A percentile compares a stretch with the other conserved stretches of the same genome.
Evolutionary conservation across 2,329 filamentous ascomycete genomes (phyloP).

Genomic region (Ciborinia camelliae): DNA sequence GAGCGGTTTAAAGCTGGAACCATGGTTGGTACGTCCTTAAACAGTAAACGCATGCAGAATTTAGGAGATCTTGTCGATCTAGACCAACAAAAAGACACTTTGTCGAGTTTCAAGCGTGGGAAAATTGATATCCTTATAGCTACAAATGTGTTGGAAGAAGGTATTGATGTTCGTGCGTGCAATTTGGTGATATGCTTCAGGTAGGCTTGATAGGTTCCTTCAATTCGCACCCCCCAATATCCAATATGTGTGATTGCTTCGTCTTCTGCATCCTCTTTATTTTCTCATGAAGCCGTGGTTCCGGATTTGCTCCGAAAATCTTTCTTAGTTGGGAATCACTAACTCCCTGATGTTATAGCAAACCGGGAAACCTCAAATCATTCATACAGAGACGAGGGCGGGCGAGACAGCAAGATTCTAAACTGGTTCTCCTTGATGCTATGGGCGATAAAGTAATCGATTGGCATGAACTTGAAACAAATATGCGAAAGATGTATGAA

Average conservation of each 20-base stretch:
- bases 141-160: constrained; percentile 61
- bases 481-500: constrained; percentile 56
- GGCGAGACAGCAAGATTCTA: constrained; percentile 56
- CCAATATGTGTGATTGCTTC: background rate
- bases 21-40: constrained; percentile 53
- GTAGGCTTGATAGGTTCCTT: background rate
- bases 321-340: background rate
- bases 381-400: constrained; percentile 64
- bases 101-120: constrained; percentile 52
- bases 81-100: constrained; percentile 38
- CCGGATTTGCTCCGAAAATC: background rate
- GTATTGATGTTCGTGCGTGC: constrained; percentile 62
- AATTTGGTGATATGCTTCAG: constrained; percentile 62
- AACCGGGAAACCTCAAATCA: constrained; percentile 58
- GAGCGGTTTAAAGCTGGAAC: constrained; percentile 49
- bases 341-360: constrained; percentile 36
- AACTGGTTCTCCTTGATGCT: constrained; percentile 34
- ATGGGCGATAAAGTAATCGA: constrained; percentile 38
- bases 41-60: constrained; percentile 40
- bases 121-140: constrained; percentile 54
- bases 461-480: constrained; percentile 65
- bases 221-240: too few relatives aligned
- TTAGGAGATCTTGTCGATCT: constrained; percentile 42
- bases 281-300: background rate
- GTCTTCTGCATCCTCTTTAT: background rate